Conservation (phyloP, 768 basidiomycete species). For the Tylopilus felleus region DNA sequence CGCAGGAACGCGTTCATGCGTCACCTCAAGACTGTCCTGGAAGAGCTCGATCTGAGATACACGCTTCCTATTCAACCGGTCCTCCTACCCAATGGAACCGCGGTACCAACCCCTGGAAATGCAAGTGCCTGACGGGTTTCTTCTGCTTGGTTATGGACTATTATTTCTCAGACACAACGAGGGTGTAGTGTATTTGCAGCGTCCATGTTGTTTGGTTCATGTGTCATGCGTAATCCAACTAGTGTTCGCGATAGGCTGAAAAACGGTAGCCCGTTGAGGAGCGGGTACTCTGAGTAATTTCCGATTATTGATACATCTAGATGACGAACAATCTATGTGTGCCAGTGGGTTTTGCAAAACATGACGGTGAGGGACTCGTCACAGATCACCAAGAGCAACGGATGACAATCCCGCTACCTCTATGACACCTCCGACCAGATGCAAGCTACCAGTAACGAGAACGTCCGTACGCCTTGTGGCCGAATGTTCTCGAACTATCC, state of each 20-base stretch:
- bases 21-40: conserved; percentile 62
- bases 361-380: not conserved
- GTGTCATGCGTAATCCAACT: not conserved
- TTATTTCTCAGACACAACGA: not conserved
- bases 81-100: conserved; percentile 39
- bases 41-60: conserved; percentile 73
- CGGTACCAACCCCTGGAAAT: not conserved
- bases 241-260: not conserved
- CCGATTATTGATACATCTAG: not conserved
- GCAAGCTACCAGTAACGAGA: conserved; percentile 90
- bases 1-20: conserved; percentile 77
- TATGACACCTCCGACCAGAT: conserved; percentile 90
- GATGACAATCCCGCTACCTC: conserved; percentile 85
- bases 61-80: conserved; percentile 72
- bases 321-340: conserved; percentile 1
- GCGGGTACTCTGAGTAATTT: conserved; percentile 4
- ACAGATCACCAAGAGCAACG: conserved; percentile 49
- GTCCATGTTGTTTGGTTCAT: not conserved
- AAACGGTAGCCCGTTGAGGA: not conserved
- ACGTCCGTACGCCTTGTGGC: conserved; percentile 44
- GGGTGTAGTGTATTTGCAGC: not conserved
- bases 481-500: conserved; percentile 48
- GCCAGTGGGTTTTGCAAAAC: too few relatives aligned
- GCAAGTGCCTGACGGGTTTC: not conserved
- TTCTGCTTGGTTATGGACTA: not conserved